phyloP scores from a whole-genome alignment of 345 rosid genomes.

The Cardamine chenopodiifolia region DNA sequence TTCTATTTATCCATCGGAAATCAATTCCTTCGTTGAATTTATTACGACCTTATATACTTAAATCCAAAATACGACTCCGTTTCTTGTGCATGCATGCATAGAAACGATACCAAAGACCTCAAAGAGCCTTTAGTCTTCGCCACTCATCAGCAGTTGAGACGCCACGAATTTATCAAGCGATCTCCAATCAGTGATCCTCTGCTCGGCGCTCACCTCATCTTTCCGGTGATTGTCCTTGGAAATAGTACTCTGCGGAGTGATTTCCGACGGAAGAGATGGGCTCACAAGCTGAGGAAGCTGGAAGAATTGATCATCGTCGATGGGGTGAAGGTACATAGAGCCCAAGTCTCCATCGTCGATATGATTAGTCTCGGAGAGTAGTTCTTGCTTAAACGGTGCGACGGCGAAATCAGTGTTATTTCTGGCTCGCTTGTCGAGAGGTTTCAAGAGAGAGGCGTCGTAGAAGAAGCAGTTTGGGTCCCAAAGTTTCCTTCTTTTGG shows the following conservation, averaged over 20 bases:
- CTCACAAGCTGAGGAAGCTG: slow-evolving; percentile 91
- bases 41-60: slow-evolving; percentile 25
- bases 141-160: slow-evolving; percentile 72
- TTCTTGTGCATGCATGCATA: slow-evolving; percentile 38
- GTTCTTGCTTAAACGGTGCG: slow-evolving; percentile 33
- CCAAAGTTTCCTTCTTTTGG: slow-evolving; percentile 66
- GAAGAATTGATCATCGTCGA: slow-evolving; percentile 48
- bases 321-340: slow-evolving; percentile 48
- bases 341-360: slow-evolving; percentile 58
- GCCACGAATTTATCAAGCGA: slow-evolving; percentile 92
- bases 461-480: slow-evolving; percentile 61
- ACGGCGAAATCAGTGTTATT: slow-evolving; percentile 47
- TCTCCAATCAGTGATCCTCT: slow-evolving; percentile 84
- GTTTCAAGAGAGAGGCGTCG: slow-evolving; percentile 28
- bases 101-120: not conserved
- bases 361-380: slow-evolving; percentile 17
- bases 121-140: slow-evolving; percentile 48
- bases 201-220: slow-evolving; percentile 32
- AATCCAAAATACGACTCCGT: slow-evolving; percentile 18
- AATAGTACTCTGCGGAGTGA: slow-evolving; percentile 46
- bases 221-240: slow-evolving; percentile 40
- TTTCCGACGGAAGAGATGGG: slow-evolving; percentile 52
- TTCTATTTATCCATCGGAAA: slow-evolving; percentile 7
- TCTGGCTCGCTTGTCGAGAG: slow-evolving; percentile 47
- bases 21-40: slow-evolving; percentile 8